Conservation (phyloP, 1,284 basidiomycete genomes). For the Somion occarium region DNA sequence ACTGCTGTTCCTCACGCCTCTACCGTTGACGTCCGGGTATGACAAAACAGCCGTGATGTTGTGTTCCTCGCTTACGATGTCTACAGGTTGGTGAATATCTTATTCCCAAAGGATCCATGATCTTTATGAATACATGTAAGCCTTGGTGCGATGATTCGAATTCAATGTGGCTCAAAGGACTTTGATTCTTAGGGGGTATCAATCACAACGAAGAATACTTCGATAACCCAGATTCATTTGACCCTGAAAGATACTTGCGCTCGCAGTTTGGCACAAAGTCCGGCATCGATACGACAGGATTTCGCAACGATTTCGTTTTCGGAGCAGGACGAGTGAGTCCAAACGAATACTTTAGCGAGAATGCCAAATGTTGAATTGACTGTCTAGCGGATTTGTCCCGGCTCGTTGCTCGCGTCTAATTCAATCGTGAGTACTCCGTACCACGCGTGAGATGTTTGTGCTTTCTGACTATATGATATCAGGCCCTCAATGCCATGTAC, state of each 20-base stretch:
- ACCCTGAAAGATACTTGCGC: conserved; percentile 4
- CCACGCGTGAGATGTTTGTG: no score
- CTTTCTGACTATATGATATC: neutral
- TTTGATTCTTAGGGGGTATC: conserved; percentile 1
- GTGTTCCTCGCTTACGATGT: neutral
- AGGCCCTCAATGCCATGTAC: conserved; percentile 7
- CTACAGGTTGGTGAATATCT: conserved; percentile 1
- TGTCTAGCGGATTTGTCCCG: conserved; percentile 7
- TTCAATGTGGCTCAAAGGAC: neutral
- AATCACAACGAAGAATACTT: conserved; percentile 4
- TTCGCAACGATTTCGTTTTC: conserved; percentile 7
- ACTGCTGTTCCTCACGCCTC: conserved; percentile 16
- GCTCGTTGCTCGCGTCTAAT: conserved; percentile 6
- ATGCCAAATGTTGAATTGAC: neutral
- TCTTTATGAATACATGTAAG: conserved; percentile 8
- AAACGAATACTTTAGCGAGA: neutral
- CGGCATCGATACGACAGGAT: conserved; percentile 1
- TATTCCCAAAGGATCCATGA: conserved; percentile 1
- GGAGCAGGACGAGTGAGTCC: conserved; percentile 9
- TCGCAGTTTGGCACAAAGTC: conserved; percentile 2
- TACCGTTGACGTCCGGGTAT: neutral
- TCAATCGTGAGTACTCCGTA: conserved; percentile 9
- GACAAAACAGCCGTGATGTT: neutral
- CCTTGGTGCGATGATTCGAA: neutral
- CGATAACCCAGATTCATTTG: conserved; percentile 4